A percentile compares a stretch with the other conserved stretches of the same genome.
Evolutionary conservation across 148 eudicot species (phyloP).

Genomic region (Rhododendron simsii): DNA sequence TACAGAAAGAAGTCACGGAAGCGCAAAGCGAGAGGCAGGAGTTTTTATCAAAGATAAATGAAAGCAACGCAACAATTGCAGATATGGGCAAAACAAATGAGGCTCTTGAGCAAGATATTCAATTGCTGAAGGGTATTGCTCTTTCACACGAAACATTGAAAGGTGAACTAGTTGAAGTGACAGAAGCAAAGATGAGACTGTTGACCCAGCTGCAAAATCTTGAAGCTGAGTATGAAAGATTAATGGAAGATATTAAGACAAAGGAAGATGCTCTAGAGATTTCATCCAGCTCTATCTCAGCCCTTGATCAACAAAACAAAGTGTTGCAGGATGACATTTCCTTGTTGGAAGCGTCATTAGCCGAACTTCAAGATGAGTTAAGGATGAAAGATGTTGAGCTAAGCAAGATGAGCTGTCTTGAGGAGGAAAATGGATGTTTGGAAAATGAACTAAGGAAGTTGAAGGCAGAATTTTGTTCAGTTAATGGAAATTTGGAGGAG

Average conservation of each 20-base stretch:
- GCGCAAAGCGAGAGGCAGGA: conserved; percentile 16
- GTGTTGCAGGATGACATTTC: conserved; percentile 17
- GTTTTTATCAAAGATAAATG: conserved; percentile 15
- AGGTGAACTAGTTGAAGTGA: conserved; percentile 25
- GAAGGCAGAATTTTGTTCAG: conserved; percentile 26
- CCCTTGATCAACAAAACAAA: conserved; percentile 30
- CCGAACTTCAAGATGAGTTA: conserved; percentile 29
- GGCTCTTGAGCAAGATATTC: conserved; percentile 23
- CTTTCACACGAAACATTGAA: conserved; percentile 16
- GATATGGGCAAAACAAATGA: conserved; percentile 13
- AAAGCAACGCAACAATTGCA: conserved; percentile 10
- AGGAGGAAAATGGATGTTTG: conserved; percentile 35
- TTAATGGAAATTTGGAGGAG: conserved; percentile 35
- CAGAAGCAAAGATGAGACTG: conserved; percentile 32
- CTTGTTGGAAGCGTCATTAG: conserved; percentile 19
- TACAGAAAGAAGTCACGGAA: conserved; percentile 32
- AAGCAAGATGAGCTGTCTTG: conserved; percentile 28
- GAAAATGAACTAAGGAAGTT: conserved; percentile 21
- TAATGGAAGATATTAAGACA: conserved; percentile 21
- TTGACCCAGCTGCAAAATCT: conserved; percentile 28
- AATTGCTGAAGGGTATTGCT: conserved; percentile 18
- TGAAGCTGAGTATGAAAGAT: conserved; percentile 20
- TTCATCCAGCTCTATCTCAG: conserved; percentile 24
- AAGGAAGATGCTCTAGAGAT: conserved; percentile 32
- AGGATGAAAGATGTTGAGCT: conserved; percentile 29